Percentiles rank a stretch among this genome's conserved stretches.
Conservation (phyloP, 2,329 filamentous ascomycete genomes). For the Paraphoma sp. region DNA sequence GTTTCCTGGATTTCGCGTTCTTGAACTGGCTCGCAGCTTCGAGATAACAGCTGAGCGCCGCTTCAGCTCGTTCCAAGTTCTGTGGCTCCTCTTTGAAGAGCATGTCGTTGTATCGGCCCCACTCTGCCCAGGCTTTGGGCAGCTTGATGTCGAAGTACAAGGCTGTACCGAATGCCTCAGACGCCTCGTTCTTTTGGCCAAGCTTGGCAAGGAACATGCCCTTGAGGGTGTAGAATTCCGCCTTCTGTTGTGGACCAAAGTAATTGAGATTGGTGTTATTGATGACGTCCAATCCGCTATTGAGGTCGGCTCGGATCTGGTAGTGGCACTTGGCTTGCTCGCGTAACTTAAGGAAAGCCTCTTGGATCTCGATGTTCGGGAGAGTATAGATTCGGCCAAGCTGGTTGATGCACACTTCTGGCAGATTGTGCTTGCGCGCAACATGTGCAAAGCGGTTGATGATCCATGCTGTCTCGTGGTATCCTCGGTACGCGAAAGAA, state of each 20-base stretch:
- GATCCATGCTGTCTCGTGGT: slow-evolving; percentile 99
- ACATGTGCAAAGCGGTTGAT: slow-evolving; percentile 99
- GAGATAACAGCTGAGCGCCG: slow-evolving; percentile 93
- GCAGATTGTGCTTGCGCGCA: slow-evolving; percentile 93
- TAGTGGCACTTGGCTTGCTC: slow-evolving; percentile 99
- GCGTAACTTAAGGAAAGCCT: slow-evolving; percentile 96
- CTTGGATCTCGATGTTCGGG: slow-evolving; percentile 99
- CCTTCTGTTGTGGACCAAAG: slow-evolving; percentile 94
- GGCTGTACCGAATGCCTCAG: slow-evolving; percentile 92
- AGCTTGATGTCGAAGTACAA: slow-evolving; percentile 95
- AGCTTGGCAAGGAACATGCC: slow-evolving; percentile 99
- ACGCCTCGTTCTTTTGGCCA: slow-evolving; percentile 86
- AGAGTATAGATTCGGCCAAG: slow-evolving; percentile 97
- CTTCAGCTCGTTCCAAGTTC: slow-evolving; percentile 83
- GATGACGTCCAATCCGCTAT: slow-evolving; percentile 93
- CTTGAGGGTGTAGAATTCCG: slow-evolving; percentile 98
- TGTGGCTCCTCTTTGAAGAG: slow-evolving; percentile 90
- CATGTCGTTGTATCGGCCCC: slow-evolving; percentile 97
- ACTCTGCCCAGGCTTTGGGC: slow-evolving; percentile 98
- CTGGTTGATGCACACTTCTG: slow-evolving; percentile 96
- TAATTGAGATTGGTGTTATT: slow-evolving; percentile 99
- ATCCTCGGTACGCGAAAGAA: slow-evolving; percentile 94
- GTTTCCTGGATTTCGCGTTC: slow-evolving; percentile 92
- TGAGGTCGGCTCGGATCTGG: slow-evolving; percentile 91
- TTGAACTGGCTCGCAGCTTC: slow-evolving; percentile 97